These are phyloP conservation scores for Solanum lignicaule DNA, from an alignment of 257 asterid species.

Conservation along the genomic window DNA sequence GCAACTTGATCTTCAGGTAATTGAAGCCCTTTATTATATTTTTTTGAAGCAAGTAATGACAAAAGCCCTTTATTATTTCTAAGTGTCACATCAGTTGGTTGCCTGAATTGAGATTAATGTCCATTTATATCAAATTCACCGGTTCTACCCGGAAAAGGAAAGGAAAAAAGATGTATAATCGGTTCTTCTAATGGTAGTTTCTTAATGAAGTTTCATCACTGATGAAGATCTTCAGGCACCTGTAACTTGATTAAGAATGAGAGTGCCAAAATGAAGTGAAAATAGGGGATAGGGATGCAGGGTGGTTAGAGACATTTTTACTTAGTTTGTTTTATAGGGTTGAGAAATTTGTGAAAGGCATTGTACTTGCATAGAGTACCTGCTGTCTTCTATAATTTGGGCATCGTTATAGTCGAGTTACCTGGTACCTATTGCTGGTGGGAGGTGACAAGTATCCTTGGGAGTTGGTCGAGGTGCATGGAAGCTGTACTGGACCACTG, in stretches of 20 bases:
- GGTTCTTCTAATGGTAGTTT: background rate
- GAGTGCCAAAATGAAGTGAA: background rate
- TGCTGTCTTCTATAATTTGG: background rate
- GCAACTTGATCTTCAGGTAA: conserved; percentile 84
- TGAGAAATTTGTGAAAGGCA: background rate
- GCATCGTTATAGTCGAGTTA: background rate
- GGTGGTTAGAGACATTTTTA: background rate
- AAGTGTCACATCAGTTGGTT: background rate
- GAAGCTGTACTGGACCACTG: background rate
- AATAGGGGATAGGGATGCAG: background rate
- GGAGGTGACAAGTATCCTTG: background rate
- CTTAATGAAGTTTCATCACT: background rate
- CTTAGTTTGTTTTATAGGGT: background rate
- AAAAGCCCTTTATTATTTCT: background rate
- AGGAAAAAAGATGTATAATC: background rate
- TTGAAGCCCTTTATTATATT: background rate
- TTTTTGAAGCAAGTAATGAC: background rate
- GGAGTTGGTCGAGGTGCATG: background rate
- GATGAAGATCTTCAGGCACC: background rate
- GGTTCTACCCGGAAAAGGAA: background rate
- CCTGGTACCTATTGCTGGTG: background rate
- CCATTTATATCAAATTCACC: background rate
- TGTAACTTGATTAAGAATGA: background rate
- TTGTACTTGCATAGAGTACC: background rate
- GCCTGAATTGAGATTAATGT: background rate